These are phyloP conservation scores for Whalleya microplaca DNA, from an alignment of 2,329 filamentous ascomycete species.

Conservation along the genomic window DNA sequence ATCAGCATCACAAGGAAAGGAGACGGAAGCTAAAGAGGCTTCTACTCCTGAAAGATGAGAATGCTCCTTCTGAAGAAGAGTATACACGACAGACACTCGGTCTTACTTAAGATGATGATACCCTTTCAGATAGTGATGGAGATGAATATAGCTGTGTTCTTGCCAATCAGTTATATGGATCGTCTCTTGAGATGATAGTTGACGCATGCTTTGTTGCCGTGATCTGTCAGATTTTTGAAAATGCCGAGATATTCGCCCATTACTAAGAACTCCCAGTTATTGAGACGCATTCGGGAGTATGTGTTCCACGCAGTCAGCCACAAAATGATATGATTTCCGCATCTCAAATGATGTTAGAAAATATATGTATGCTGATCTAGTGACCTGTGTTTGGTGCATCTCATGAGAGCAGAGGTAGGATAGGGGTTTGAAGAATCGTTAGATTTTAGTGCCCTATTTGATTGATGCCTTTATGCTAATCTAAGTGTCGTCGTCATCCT, in stretches of 20 bases:
- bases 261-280: background rate
- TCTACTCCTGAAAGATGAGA: constrained; percentile 48
- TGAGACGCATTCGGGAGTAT: background rate
- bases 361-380: background rate
- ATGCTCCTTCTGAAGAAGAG: constrained; percentile 48
- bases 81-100: constrained; percentile 36
- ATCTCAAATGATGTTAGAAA: background rate
- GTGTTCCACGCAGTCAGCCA: background rate
- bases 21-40: constrained; percentile 49
- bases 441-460: too few species aligned
- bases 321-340: background rate
- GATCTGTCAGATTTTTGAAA: background rate
- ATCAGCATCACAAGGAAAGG: constrained; percentile 49
- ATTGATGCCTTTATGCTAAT: background rate
- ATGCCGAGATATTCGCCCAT: background rate
- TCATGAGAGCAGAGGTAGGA: too few species aligned
- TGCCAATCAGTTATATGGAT: background rate
- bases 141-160: background rate
- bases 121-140: constrained; percentile 1
- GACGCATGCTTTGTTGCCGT: background rate
- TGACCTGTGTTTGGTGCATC: too few species aligned
- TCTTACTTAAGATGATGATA: constrained; percentile 10
- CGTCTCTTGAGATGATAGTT: too few species aligned
- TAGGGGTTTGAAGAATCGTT: too few species aligned
- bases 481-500: background rate